Percentiles rank a stretch among this genome's conserved stretches.
Evolutionary conservation across 179 eudicot species (phyloP).

Genomic region (Beta macrorhiza): DNA sequence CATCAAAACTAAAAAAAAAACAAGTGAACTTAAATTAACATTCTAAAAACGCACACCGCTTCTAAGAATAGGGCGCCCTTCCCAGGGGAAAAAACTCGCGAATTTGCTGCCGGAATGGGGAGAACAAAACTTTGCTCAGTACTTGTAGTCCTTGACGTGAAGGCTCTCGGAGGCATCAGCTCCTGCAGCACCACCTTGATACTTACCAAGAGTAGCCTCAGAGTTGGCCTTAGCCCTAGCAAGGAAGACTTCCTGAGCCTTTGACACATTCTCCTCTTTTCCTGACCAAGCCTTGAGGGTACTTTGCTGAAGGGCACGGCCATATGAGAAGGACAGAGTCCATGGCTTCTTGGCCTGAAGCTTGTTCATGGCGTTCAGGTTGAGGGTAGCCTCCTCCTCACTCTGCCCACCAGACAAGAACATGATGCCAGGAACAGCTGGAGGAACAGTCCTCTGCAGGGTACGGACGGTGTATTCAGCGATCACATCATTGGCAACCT

Average conservation of each 20-base stretch:
- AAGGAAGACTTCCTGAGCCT: conserved; percentile 72
- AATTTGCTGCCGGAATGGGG: conserved; percentile 13
- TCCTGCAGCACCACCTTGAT: conserved; percentile 56
- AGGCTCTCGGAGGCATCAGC: conserved; percentile 84
- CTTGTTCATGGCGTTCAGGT: conserved; percentile 88
- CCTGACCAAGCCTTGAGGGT: conserved; percentile 91
- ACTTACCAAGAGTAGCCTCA: conserved; percentile 79
- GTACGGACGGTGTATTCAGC: conserved; percentile 85
- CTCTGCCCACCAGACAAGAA: conserved; percentile 96
- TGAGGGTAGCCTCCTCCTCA: conserved; percentile 79
- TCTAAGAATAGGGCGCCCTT: conserved; percentile 18
- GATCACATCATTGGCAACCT: conserved; percentile 72
- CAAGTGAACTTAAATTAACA: conserved; percentile 5
- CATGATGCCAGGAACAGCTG: conserved; percentile 82
- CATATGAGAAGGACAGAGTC: conserved; percentile 77
- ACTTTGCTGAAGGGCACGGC: conserved; percentile 84
- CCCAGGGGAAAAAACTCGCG: conserved; percentile 12
- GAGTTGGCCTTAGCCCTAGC: conserved; percentile 82
- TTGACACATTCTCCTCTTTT: conserved; percentile 56
- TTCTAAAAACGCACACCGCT: conserved; percentile 23
- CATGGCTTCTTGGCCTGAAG: conserved; percentile 78
- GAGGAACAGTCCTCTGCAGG: conserved; percentile 71
- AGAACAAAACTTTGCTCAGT: conserved; percentile 34
- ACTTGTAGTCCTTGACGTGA: conserved; percentile 87
- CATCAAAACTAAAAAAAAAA: conserved; percentile 16